Base-by-base conservation (phyloP, 2,329 filamentous ascomycete species). In the Microdochium bolleyi region DNA sequence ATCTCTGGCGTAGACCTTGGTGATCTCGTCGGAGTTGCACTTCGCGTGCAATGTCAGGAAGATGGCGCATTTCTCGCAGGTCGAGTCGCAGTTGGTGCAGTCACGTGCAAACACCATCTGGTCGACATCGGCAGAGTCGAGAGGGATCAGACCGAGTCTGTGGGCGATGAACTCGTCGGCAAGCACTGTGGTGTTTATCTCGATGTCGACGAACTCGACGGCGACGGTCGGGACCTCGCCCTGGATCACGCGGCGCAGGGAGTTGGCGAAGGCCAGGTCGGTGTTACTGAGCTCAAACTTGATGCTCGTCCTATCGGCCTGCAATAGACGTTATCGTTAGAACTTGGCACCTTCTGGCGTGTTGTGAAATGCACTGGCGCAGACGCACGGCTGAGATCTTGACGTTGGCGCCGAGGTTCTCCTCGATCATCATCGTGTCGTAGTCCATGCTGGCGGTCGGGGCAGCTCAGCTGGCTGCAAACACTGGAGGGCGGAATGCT, bases 141-240 rank as follows among this genome's bases (percentile, higher is more conserved):
- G 82, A 1, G 94, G 94, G 53, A 97, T 84, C 49, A 97, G 83
- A 30, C 94, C 92, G 14, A 99, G 80, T 48, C 92, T 87, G 71
- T 97, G 92, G 49, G 89, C 87, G 60, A 99, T 85, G 70, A 97
- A 96, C 71, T 99, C 92, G 71, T 99, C 92, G 56, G 92, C 89
- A 14, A 97, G 83, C 3, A 96, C 92, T n/a, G 92, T 95, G 54
- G 88, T 95, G 76, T 99, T 99, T 64, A 80, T 82, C 65, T 95
- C 86, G 59, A 99, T 85, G 70, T 97, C 90, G 57, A 97, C 92
- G 14, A 96, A 82, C 65, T 99, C 92, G 69, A 97, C 92, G 57
- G 94, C 92, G 62, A 97, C 85, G 24, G 90, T 96, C 11, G 92
- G 92, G 55, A 99, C 88, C 73, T 99, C 92, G 63, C 90, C 89